Conservation (phyloP, 192 early-diverging fungal genomes). For the Lunasporangiospora selenospora region DNA sequence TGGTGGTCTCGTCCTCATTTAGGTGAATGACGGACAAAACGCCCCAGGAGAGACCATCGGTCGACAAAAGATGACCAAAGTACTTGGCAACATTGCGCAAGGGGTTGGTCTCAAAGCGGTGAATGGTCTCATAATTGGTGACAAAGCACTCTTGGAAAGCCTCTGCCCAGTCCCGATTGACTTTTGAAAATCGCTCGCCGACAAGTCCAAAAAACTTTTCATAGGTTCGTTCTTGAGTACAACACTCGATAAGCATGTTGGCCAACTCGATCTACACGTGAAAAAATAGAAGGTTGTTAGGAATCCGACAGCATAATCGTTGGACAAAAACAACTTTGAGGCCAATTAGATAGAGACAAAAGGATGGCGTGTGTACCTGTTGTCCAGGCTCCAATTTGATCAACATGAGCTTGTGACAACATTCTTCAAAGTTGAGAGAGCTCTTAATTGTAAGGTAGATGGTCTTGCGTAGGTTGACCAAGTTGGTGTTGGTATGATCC, state of each 20-base stretch:
- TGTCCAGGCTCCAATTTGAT: conserved; percentile 84
- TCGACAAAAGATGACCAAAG: conserved; percentile 86
- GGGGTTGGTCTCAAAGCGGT: conserved; percentile 92
- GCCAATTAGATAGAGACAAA: background rate
- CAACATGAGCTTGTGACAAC: conserved; percentile 93
- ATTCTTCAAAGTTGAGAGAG: conserved; percentile 93
- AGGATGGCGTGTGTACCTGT: conserved; percentile 53
- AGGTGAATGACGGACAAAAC: conserved; percentile 80
- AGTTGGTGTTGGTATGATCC: conserved; percentile 89
- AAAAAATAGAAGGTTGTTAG: conserved; percentile 4
- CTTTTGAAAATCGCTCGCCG: conserved; percentile 91
- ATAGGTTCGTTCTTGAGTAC: conserved; percentile 94
- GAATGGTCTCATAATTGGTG: conserved; percentile 89
- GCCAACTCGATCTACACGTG: conserved; percentile 76
- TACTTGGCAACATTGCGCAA: conserved; percentile 93
- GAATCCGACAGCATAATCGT: conserved; percentile 1
- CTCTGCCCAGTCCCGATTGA: conserved; percentile 79
- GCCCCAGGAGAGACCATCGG: conserved; percentile 87
- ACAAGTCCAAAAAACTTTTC: conserved; percentile 93
- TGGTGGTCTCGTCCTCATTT: conserved; percentile 96
- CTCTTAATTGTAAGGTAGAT: conserved; percentile 98
- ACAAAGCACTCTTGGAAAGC: conserved; percentile 82
- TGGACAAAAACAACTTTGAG: background rate
- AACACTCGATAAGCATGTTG: conserved; percentile 98
- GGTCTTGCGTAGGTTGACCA: conserved; percentile 87